Base-by-base conservation (phyloP, 1,139 yeast genomes). In the Hansenula lynferdii region DNA sequence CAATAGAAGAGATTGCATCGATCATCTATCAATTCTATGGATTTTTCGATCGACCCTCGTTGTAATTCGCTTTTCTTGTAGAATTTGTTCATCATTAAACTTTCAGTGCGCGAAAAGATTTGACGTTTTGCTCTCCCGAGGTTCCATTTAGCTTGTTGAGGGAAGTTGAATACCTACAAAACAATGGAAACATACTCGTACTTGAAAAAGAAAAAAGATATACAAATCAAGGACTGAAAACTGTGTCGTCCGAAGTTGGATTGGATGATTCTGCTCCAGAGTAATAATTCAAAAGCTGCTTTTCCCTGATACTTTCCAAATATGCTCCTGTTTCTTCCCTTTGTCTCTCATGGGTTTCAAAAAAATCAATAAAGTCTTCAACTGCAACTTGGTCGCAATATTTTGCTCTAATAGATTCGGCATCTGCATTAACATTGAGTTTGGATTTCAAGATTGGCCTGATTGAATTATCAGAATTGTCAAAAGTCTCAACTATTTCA, bases 251-350 rank as follows among this genome's bases (percentile, higher is more conserved):
- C 4, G 34, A 16, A 3, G 28, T 22, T 15, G 33, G 10, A 4
- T 26, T 8, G 10, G 18, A 14, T 19, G 34, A 23, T n/a, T 32
- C 41, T 11, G 39, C 39, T 4, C 17, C 35, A 2, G 39, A 37
- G 33, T 60, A 61, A 42, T 63, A 63, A 6, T 47, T 46, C 17
- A 42, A 40, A 11, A 64, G 37, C 39, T 64, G 69, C 23, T 48
- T 44, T 27, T 57, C 57, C 21, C 69, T 48, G n/a, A 46, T 45
- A 11, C 42, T 47, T 5, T 51, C 55, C 32, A 61, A 48, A 20
- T 40, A 43, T 5, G 57, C 57, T 24, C 54, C 64, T 9, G 49
- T 42, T 15, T 53, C 58, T 42, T 51, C 37, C 20, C 66, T 47
- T 32, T 49, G 43, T 28, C 49, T 47, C 34, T 64, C 67, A 32